Evolutionary conservation across 345 rosid genomes (phyloP).

Genomic region (Eucalyptus tenuipes): DNA sequence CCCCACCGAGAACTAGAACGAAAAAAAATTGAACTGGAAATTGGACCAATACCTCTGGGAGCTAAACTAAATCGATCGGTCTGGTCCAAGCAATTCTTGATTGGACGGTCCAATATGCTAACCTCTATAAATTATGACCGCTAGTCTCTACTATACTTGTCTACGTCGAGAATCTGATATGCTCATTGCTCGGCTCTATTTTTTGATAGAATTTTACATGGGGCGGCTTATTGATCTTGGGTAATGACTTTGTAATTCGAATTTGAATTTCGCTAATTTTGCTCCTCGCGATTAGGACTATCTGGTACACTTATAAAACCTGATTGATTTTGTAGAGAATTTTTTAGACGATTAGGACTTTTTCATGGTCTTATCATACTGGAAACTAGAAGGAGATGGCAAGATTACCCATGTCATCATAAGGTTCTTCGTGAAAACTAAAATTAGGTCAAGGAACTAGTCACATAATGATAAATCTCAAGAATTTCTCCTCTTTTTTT

Average conservation of each 20-base stretch:
- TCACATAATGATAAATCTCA: not conserved
- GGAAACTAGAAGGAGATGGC: not conserved
- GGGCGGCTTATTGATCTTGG: not conserved
- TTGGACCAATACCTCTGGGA: accelerated
- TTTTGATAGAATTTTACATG: not conserved
- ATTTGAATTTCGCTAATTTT: not conserved
- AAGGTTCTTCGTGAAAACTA: not conserved
- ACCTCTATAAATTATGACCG: not conserved
- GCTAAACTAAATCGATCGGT: no score
- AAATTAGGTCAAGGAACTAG: not conserved
- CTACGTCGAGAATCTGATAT: accelerated
- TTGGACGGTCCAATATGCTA: no score
- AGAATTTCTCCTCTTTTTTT: not conserved
- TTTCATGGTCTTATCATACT: not conserved
- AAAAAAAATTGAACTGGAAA: accelerated
- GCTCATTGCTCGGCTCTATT: not conserved
- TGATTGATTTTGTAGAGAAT: not conserved
- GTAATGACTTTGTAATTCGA: not conserved
- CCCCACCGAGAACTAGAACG: no score
- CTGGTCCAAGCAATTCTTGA: accelerated
- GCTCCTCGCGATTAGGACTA: not conserved
- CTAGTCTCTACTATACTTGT: not conserved
- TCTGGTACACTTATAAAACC: not conserved
- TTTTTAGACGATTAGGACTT: not conserved
- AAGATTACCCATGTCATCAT: not conserved